Conservation (phyloP, 106 monocot genomes). For the Iris macrosiphon region DNA sequence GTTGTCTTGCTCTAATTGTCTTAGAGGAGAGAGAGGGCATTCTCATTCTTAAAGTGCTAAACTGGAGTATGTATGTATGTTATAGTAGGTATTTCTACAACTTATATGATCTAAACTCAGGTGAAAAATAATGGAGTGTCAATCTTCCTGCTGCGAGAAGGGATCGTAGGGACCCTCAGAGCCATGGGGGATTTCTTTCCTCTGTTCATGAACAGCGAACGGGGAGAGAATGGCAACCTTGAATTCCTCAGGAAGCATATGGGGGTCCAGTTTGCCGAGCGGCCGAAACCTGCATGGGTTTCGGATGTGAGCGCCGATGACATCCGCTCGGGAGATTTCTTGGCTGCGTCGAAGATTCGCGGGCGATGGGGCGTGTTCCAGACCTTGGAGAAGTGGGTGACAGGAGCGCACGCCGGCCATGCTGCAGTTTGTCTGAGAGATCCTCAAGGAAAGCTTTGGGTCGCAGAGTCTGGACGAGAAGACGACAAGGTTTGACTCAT, state of each 20-base stretch:
- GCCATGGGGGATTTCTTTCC: conserved; percentile 87
- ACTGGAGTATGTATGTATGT: too few species aligned
- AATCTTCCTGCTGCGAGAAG: conserved; percentile 66
- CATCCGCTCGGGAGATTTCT: conserved; percentile 78
- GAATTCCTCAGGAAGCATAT: conserved; percentile 80
- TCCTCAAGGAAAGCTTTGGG: conserved; percentile 80
- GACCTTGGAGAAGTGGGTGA: conserved; percentile 88
- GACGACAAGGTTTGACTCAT: conserved; percentile 55
- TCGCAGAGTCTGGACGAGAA: conserved; percentile 84
- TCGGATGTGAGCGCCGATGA: conserved; percentile 59
- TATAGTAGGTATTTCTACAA: too few species aligned
- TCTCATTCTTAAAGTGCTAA: too few species aligned
- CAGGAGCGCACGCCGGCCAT: conserved; percentile 80
- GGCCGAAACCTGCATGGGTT: conserved; percentile 68
- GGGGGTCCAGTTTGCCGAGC: conserved; percentile 60
- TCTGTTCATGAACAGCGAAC: conserved; percentile 55
- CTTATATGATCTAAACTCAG: conserved; percentile 16
- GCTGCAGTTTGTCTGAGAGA: conserved; percentile 68
- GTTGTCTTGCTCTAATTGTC: too few species aligned
- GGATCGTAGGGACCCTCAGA: conserved; percentile 69
- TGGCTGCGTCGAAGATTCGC: conserved; percentile 72
- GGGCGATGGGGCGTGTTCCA: conserved; percentile 89
- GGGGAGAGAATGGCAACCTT: conserved; percentile 77
- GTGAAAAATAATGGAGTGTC: conserved; percentile 62
- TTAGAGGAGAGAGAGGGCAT: too few species aligned